Base-by-base conservation (phyloP, 805 yeast species). In the Wickerhamomyces queroliae region DNA sequence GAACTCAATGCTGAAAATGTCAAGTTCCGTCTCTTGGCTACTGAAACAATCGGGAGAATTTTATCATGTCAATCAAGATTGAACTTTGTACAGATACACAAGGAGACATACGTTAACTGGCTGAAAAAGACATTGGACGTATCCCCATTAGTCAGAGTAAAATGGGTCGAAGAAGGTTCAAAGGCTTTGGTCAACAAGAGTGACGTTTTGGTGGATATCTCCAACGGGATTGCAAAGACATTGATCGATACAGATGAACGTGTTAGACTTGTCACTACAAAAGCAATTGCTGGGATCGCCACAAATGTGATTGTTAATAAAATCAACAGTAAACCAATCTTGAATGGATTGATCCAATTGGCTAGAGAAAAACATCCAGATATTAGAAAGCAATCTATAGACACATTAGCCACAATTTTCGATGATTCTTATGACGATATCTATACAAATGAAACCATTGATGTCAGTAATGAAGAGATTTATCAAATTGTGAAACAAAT, bases 1-100 rank as follows among this genome's bases (percentile, higher is more conserved):
- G 95, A 89, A 48, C 62, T 89, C 31, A 78, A 77, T 42, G 87
- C 95, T 0, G 85, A 82, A 31, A 74, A 79, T 47, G 78, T 75
- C 23, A 58, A 66, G 13, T 67, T 84, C 16, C 70, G 96, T 46
- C 55, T 70, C 0, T 59, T 83, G 38, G 89, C 95, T 0, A 83
- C 95, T 0, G 74, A 74, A 33, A 75, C 93, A 0, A 72, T 90
- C 2, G 91, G 95, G 0, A 60, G 70, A 30, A 76, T 90, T 55
- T 56, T 88, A 2, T 62, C 76, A 0, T 56, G 65, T 11, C 59
- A 61, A 9, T 69, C 80, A 2, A 67, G 70, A 19, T 54, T 78
- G 5, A 80, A 80, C 49, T 85, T 88, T 55, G 67, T 72, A 11
- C 58, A 70, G 1, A 65, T 69, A 0, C 86, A 81, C 49, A 69